Base-by-base conservation (phyloP, 2,329 filamentous ascomycete species). In the Exophiala sp. region DNA sequence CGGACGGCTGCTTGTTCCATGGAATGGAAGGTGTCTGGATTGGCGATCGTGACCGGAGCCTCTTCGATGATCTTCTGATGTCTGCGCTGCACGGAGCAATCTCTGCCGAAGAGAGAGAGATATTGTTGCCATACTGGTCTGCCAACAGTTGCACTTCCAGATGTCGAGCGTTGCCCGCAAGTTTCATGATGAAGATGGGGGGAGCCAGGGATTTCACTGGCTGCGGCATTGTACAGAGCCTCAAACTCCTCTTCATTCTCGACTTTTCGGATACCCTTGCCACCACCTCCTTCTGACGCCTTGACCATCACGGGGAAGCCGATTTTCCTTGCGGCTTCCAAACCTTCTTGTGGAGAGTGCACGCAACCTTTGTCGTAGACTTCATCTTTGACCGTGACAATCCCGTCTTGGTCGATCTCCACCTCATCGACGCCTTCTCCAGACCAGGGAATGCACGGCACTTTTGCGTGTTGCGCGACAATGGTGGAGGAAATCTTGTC, bases 141-240 rank as follows among this genome's bases (percentile, higher is more conserved):
- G 93, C 94, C 46, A 98, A 78, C 59, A 98, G 77, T 74, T 98
- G 93, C 51, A 98, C 94, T 72, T 98, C 93, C 73, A 98, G 76
- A 79, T 98, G 93, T 61, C 93, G 80, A 34, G 93, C 93, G 67
- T 95, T 95, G 62, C 91, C 93, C 43, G 93, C 93, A 57, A 98
- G 77, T 81, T 98, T 96, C 93, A 98, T 98, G 74, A 98, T 95
- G 79, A 98, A 98, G 72, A 98, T 98, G 61, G 94, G 93, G n/a
- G 23, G 93, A 98, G 41, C 94, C 94, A 9, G 93, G 94, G 60
- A 98, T 97, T 71, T 98, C 94, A 69, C 85, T 95, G 3, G 93
- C 90, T 18, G 94, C 93, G 39, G 91, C 93, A 71, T 94, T 93
- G 79, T 97, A 98, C 39, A 97, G 77, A 61, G 78, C 76, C 66